Conservation (phyloP, 208 protist species). For the Giardia duodenalis region DNA sequence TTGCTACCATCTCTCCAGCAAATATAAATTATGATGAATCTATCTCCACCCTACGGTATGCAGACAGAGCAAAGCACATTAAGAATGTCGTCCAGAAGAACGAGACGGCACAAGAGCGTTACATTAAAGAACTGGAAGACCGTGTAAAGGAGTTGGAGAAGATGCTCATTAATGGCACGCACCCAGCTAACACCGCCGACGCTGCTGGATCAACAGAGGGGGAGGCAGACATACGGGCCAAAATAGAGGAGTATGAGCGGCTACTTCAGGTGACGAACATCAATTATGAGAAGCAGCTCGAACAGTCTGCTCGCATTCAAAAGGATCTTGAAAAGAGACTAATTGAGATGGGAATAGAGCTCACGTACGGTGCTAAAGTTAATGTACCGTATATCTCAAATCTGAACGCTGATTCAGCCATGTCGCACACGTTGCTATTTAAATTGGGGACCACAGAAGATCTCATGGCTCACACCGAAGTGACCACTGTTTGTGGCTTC, state of each 20-base stretch:
- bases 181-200: neutral
- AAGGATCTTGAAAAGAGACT: neutral
- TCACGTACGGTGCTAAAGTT: neutral
- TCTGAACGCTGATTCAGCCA: neutral
- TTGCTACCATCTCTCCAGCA: conserved; percentile 50
- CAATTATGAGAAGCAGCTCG: neutral
- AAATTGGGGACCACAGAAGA: neutral
- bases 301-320: neutral
- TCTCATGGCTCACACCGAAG: neutral
- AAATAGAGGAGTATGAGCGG: neutral
- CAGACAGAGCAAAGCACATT: conserved; percentile 31
- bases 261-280: neutral
- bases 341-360: neutral
- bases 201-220: too few relatives aligned
- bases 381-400: neutral
- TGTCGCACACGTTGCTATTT: neutral
- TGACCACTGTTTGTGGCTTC: neutral
- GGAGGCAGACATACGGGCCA: neutral
- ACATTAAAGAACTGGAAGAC: conserved; percentile 1
- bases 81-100: conserved; percentile 37
- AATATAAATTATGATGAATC: conserved; percentile 51
- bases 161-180: neutral
- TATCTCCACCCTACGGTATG: conserved; percentile 26
- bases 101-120: conserved; percentile 20
- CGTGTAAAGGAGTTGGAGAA: conserved; percentile 8